phyloP scores from a whole-genome alignment of 768 basidiomycete species.

The Boletus sensibilis region DNA sequence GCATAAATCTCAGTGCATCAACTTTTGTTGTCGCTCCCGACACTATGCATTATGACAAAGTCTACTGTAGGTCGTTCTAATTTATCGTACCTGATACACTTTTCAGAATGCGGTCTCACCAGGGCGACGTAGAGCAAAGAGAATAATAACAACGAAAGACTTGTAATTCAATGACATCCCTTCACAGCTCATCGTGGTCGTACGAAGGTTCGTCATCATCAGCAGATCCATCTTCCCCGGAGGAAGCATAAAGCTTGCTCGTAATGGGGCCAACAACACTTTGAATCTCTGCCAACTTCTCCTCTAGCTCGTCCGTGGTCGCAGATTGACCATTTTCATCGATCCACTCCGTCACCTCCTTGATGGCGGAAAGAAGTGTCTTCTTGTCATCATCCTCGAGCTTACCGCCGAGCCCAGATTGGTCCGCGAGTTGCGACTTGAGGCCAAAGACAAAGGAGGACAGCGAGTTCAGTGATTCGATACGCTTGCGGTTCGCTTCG shows the following conservation, averaged over 20 bases:
- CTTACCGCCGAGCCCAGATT: constrained; percentile 90
- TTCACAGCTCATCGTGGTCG: constrained; percentile 56
- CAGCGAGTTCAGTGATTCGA: constrained; percentile 80
- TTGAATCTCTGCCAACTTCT: constrained; percentile 80
- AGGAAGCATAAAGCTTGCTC: constrained; percentile 66
- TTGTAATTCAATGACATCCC: constrained; percentile 5
- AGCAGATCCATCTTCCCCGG: constrained; percentile 34
- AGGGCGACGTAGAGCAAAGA: background rate
- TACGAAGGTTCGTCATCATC: constrained; percentile 46
- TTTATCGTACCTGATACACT: constrained; percentile 10
- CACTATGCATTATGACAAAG: no score
- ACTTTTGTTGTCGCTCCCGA: no score
- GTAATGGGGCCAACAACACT: constrained; percentile 81
- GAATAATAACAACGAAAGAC: constrained; percentile 8
- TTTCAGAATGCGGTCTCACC: background rate
- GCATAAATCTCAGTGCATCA: no score
- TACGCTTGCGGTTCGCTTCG: constrained; percentile 74
- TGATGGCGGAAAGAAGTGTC: constrained; percentile 74
- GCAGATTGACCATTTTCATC: constrained; percentile 79
- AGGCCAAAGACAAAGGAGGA: constrained; percentile 84
- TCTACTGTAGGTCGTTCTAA: constrained; percentile 20
- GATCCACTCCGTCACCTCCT: constrained; percentile 90
- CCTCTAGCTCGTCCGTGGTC: constrained; percentile 84
- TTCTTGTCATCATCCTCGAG: constrained; percentile 79
- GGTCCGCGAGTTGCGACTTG: constrained; percentile 83